Evolutionary conservation across 1,139 yeast species (phyloP).

Genomic region (Blastobotrys illinoisensis): DNA sequence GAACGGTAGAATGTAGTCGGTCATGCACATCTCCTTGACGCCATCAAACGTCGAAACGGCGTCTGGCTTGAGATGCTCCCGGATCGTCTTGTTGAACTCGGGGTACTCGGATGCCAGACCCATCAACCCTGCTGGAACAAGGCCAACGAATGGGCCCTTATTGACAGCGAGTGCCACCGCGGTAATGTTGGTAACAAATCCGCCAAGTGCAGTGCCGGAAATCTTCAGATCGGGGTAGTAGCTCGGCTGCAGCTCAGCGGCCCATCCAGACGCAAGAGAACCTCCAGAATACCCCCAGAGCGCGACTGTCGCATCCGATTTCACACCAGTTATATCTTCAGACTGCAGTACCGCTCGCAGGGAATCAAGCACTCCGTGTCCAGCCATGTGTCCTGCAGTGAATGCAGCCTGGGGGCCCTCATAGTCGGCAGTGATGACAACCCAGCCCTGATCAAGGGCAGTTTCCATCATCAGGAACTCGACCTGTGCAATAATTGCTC

Average conservation of each 20-base stretch:
- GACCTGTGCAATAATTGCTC: constrained; percentile 7
- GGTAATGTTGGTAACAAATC: constrained; percentile 11
- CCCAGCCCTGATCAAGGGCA: constrained; percentile 20
- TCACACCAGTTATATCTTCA: constrained; percentile 15
- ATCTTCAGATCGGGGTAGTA: constrained; percentile 28
- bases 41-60: constrained; percentile 12
- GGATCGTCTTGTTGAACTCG: constrained; percentile 13
- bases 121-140: constrained; percentile 25
- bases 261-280: constrained; percentile 30
- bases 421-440: constrained; percentile 20
- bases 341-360: constrained; percentile 20
- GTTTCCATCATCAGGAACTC: constrained; percentile 12
- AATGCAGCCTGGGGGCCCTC: constrained; percentile 21
- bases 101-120: constrained; percentile 30
- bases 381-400: constrained; percentile 21
- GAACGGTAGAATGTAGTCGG: constrained; percentile 15
- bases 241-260: constrained; percentile 26
- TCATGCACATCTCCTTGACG: constrained; percentile 16
- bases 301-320: constrained; percentile 15
- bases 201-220: constrained; percentile 13
- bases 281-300: constrained; percentile 33
- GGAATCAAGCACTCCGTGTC: constrained; percentile 20
- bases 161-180: constrained; percentile 14
- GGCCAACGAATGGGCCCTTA: constrained; percentile 22
- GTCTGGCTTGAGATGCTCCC: constrained; percentile 12